These are phyloP conservation scores for Hypocreales sp. DNA, from an alignment of 2,329 filamentous ascomycete species.

Conservation along the genomic window DNA sequence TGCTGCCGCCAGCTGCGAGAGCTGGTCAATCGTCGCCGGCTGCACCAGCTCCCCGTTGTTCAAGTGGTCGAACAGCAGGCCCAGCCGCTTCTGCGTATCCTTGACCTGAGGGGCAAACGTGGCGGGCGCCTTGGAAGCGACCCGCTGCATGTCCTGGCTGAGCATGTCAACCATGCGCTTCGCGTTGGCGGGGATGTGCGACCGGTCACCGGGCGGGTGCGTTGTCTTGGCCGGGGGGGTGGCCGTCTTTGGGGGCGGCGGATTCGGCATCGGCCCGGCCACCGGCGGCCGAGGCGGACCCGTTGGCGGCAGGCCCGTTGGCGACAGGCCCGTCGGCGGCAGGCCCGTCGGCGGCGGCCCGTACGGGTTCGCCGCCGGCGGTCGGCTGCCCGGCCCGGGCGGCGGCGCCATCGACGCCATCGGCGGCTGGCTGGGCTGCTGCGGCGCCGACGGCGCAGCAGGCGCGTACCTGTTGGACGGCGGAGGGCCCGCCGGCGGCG, in stretches of 20 bases:
- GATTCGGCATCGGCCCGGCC: constrained; percentile 17
- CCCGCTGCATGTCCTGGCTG: constrained; percentile 70
- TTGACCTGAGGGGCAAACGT: constrained; percentile 79
- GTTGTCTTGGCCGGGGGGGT: constrained; percentile 41
- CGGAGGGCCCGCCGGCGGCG: constrained; percentile 55
- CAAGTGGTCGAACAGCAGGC: constrained; percentile 88
- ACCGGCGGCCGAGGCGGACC: too few relatives aligned
- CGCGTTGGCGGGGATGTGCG: constrained; percentile 68
- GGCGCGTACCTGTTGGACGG: constrained; percentile 64
- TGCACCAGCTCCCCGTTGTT: constrained; percentile 89
- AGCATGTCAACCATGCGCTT: constrained; percentile 71
- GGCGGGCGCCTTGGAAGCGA: constrained; percentile 73
- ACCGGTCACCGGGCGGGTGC: constrained; percentile 73
- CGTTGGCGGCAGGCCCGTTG: too few relatives aligned
- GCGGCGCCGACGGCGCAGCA: constrained; percentile 38
- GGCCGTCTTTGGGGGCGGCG: constrained; percentile 30
- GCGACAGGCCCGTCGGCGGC: constrained; percentile 19
- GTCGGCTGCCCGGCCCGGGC: constrained; percentile 23
- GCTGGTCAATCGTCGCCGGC: constrained; percentile 56
- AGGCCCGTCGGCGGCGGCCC: constrained; percentile 22
- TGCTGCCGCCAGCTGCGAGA: constrained; percentile 48
- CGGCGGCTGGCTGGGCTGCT: constrained; percentile 27
- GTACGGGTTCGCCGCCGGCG: constrained; percentile 28
- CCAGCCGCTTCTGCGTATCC: constrained; percentile 84
- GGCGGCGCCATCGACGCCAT: constrained; percentile 22